Evolutionary conservation across 257 asterid species (phyloP), one percentile per base, ranked within the genome.

Genomic region (Buddleja alternifolia): DNA sequence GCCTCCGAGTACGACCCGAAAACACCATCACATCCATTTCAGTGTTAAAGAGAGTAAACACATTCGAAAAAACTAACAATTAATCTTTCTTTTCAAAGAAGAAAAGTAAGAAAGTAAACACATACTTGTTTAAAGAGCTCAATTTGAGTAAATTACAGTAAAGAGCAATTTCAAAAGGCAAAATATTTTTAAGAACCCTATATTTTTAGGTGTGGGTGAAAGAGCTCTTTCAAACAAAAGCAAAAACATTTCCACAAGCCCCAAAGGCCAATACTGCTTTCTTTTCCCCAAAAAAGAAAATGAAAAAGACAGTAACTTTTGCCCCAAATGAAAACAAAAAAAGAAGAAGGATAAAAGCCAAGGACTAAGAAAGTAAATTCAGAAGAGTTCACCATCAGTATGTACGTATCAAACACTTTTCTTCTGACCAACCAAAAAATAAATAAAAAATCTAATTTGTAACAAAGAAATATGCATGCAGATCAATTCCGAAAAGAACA

Each of bases 1-100:
- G n/a, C n/a, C n/a, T n/a, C n/a, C n/a, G n/a, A n/a, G n/a, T n/a
- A n/a, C n/a, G n/a, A n/a, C n/a, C n/a, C n/a, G 42, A 7, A 55
- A n/a, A 29, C 62, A 10, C 15, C 21, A 56, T 11, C 44, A 29
- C 39, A 56, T 60, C 67, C 53, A 40, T 41, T 40, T 60, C 53
- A 40, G 53, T 60, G 37, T 60, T 4, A 20, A 10, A 46, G 20
- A 11, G 7, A 0, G 29, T 60, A 39, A 60, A 60, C 17, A 60
- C 32, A 39, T 17, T 9, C 17, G 62, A 20, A 15, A n/a, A 41
- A 60, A 11, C 37, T 40, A 17, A 11, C 6, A 45, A 10, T 29
- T 5, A 54, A 54, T 56, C 42, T 29, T 29, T 56, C 12, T n/a
- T 20, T 7, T 6, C 44, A 56, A 32, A 7, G 12, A 4, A 12